These are phyloP conservation scores for Huntiella decipiens DNA, from an alignment of 2,329 filamentous ascomycete genomes.

Conservation along the genomic window DNA sequence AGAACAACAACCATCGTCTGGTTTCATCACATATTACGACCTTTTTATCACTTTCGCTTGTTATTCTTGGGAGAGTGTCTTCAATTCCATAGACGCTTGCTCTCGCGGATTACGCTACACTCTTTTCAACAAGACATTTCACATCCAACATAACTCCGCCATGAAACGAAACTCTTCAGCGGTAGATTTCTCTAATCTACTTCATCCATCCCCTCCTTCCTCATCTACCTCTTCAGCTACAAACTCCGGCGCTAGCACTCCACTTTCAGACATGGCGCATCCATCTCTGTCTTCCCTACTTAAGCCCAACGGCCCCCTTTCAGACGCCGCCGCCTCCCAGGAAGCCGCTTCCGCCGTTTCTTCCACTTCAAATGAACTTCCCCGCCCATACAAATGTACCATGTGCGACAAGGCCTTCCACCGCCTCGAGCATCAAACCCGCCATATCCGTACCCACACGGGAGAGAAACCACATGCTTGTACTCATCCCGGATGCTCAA, in stretches of 20 bases:
- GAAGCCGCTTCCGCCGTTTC: constrained; percentile 27
- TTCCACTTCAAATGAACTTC: constrained; percentile 42
- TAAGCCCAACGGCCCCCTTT: constrained; percentile 38
- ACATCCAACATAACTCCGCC: constrained; percentile 26
- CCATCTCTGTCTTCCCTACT: constrained; percentile 20
- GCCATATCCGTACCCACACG: constrained; percentile 89
- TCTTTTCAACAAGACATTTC: not conserved
- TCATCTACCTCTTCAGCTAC: constrained; percentile 7
- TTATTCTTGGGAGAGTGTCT: not conserved
- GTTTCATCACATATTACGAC: not conserved
- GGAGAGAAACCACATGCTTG: constrained; percentile 97
- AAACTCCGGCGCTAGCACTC: constrained; percentile 9
- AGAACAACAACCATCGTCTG: not conserved
- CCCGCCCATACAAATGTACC: constrained; percentile 93
- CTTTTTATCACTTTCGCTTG: not conserved
- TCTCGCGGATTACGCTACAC: not conserved
- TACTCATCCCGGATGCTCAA: constrained; percentile 86
- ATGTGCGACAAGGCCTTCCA: constrained; percentile 98
- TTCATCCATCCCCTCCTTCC: constrained; percentile 32
- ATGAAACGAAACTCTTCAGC: constrained; percentile 59
- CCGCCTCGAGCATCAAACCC: constrained; percentile 80
- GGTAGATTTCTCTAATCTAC: constrained; percentile 57
- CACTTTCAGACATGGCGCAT: constrained; percentile 9
- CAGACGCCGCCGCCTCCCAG: constrained; percentile 22
- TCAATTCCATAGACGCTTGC: not conserved